Evolutionary conservation across 352 stramenopile species (phyloP), one percentile per base, ranked within the genome.

Genomic region (Globisporangium cystogenes): DNA sequence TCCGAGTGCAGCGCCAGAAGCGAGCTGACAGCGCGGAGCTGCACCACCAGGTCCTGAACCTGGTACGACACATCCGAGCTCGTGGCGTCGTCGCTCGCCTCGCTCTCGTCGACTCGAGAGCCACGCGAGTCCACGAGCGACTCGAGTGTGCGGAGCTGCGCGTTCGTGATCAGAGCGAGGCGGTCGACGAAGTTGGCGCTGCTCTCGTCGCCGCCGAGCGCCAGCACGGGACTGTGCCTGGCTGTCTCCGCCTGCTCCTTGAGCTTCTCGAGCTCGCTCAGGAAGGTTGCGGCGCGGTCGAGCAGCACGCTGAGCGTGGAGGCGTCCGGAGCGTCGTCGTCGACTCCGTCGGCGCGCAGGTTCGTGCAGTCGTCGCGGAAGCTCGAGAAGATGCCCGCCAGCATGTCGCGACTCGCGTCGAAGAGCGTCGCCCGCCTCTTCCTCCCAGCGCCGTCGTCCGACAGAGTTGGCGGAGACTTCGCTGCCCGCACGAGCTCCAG

Each of bases 11-110:
- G 27, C 0, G 76, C 51, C 3, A 90, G 57, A 31, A 88, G 55
- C 36, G 74, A 73, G 14, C 87, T 59, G 43, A 86, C 65, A 0
- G 73, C 62, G 1, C 76, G 80, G 16, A 86, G 46, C 50, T 90
- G 76, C n/a, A 86, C 56, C 14, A 90, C 76, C 0, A 80, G 53
- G 29, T 90, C 76, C 8, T 65, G 60, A 42, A 75, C 53, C 21
- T 60, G 58, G 8, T 67, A 53, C 11, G 35, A 55, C n/a, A 73
- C 47, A 16, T 81, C 65, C 10, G 40, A 57, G n/a, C 6, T 42
- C n/a, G 24, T 18, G 21, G 14, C 5, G 18, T 63, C 42, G 12
- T 26, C 23, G 23, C 33, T 10, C 6, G 48, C 31, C 4, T 52
- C 56, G 15, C 33, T 5, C 18, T 12, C 15, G 33, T 18, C 33